Evolutionary conservation across 805 yeast genomes (phyloP), one percentile per base, ranked within the genome.

Genomic region (Pichia heedii): DNA sequence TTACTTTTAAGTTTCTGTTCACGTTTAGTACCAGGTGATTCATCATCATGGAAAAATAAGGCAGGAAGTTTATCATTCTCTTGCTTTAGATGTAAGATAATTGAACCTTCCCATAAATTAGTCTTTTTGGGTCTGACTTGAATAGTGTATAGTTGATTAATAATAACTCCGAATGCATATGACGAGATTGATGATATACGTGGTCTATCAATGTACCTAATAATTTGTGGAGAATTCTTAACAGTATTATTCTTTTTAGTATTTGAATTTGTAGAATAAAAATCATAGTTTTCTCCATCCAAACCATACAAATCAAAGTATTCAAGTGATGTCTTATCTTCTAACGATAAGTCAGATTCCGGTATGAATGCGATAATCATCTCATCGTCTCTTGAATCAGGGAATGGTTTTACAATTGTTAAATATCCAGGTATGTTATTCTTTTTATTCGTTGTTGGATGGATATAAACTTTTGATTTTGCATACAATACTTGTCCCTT

Each of bases 61-160:
- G 88, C 81, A 0, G 97, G 97, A 16, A 87, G 63, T 36, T 79
- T 76, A 43, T 77, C 82, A 33, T 54, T 32, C 9, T 77, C 77
- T 35, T 66, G 76, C 50, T 75, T 74, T 2, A 90, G 76, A 60
- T 86, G 81, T 24, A 93, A 61, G 2, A 87, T 67, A 15, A 90
- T 66, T 0, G 96, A 84, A 0, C 99, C 99, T 63, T 75, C 77
- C 96, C 97, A 90, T 78, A 88, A 80, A 2, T 89, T 95, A 15
- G 77, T 66, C 2, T 88, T 79, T 6, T 96, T 97, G 2, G 81
- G 81, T 42, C 97, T 71, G 12, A 82, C 74, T 60, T 89, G 95
- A 34, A 93, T 70, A 22, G 95, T 84, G 60, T 79, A 90, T 5
- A 90, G 57, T 46, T 71, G 73, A 32, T 74, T 57, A 24, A 84